These are phyloP conservation scores for Penicillium sp. DNA, from an alignment of 2,329 filamentous ascomycete species.

Conservation along the genomic window DNA sequence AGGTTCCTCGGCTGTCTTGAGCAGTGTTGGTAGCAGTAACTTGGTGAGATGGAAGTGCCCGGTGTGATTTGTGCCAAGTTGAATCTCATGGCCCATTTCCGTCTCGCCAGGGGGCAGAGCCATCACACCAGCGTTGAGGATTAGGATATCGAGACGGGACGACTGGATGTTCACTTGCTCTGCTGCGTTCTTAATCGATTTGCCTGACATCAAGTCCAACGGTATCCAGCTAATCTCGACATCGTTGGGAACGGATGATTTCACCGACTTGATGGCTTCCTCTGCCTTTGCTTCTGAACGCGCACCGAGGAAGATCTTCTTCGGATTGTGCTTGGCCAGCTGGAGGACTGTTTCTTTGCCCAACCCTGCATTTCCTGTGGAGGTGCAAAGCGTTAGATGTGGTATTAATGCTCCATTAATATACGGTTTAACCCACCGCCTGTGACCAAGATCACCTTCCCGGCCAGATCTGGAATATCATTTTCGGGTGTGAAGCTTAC, in stretches of 20 bases:
- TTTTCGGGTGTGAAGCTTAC: slow-evolving; percentile 31
- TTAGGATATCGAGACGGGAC: slow-evolving; percentile 35
- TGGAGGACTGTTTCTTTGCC: slow-evolving; percentile 45
- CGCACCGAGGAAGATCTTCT: slow-evolving; percentile 40
- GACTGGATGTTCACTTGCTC: slow-evolving; percentile 28
- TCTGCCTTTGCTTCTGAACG: slow-evolving; percentile 26
- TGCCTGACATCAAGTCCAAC: slow-evolving; percentile 47
- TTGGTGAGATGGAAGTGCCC: slow-evolving; percentile 41
- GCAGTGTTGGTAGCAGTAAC: slow-evolving; percentile 32
- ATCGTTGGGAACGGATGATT: slow-evolving; percentile 12
- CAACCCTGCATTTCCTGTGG: slow-evolving; percentile 47
- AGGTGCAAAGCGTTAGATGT: neutral
- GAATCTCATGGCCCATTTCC: slow-evolving; percentile 38
- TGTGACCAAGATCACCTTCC: slow-evolving; percentile 37
- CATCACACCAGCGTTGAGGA: slow-evolving; percentile 47
- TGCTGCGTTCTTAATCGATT: slow-evolving; percentile 41
- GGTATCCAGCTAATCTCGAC: slow-evolving; percentile 23
- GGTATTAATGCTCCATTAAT: slow-evolving; percentile 27
- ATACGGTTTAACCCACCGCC: slow-evolving; percentile 28
- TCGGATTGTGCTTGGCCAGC: slow-evolving; percentile 43
- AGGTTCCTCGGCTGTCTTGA: slow-evolving; percentile 25
- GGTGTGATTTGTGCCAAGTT: slow-evolving; percentile 41
- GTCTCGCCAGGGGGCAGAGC: slow-evolving; percentile 35
- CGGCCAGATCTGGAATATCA: slow-evolving; percentile 35
- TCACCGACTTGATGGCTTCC: slow-evolving; percentile 22